Base-by-base conservation (phyloP, 2,329 filamentous ascomycete genomes). In the Monosporascus sp. region DNA sequence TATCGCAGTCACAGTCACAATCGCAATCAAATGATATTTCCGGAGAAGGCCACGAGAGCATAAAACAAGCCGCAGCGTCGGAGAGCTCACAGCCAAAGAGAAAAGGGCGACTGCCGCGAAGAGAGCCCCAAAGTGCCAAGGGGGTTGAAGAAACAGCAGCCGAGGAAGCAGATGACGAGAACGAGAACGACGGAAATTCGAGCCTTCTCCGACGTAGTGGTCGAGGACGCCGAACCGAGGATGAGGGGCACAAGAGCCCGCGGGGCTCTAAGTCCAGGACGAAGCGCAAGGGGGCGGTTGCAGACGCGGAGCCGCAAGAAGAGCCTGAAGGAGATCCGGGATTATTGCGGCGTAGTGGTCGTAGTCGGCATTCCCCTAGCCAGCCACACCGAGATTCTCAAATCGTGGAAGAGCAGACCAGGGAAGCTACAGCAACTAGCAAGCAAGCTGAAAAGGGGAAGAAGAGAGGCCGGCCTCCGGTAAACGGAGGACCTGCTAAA, bases 151-250 rank as follows among this genome's bases (percentile, higher is more conserved):
- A 47, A 18, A 31, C 49, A 2, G 61, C 58, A 52, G 63, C 57
- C 43, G 65, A 65, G 22, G 63, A 68, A 45, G 63, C 65, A 18
- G 65, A 67, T 35, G 63, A 66, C 35, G 65, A 67, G 47, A 60
- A 65, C n/a, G 65, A 68, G 47, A 49, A 44, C 35, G 38, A 56
- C 47, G 62, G 50, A 3, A 52, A 64, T 35, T 62, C 63, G 3
- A 65, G 60, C 18, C 49, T 65, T 37, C 60, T 64, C 25, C 56
- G 63, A 47, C 54, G 63, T 3, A 65, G 62, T 52, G 57, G 56
- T 48, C 61, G 61, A 47, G 39, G 58, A 52, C 56, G 58, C 15
- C 55, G 52, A 18, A 56, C 58, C 5, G 52, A 47, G 18, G 46
- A 54, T 9, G 46, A 54, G 6, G 6, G 24, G 43, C 14, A 39